Conservation (phyloP, 2,329 filamentous ascomycete species). For the Alternaria gaisen region DNA sequence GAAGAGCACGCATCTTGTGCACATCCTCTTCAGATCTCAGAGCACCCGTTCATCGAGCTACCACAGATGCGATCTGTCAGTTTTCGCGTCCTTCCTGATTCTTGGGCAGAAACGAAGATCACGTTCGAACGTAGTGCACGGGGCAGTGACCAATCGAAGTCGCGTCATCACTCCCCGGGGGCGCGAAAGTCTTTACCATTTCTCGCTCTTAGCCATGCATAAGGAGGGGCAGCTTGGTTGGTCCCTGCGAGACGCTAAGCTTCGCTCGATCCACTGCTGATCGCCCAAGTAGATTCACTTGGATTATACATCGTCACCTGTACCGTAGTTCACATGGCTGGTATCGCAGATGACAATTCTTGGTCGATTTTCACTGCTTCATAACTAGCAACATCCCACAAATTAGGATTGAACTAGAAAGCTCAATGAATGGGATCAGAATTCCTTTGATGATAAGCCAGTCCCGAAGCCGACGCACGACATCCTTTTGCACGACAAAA, state of each 20-base stretch:
- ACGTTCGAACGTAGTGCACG: neutral
- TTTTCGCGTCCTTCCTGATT: neutral
- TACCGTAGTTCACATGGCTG: neutral
- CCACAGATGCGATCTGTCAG: neutral
- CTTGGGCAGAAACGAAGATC: neutral
- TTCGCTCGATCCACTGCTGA: neutral
- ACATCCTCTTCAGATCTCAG: neutral
- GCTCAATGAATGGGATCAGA: too few relatives aligned
- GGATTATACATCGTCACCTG: neutral
- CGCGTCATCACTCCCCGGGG: neutral
- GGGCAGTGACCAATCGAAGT: neutral
- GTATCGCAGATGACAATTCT: neutral
- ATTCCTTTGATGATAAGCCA: neutral
- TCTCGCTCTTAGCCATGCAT: neutral
- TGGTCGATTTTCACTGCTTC: neutral
- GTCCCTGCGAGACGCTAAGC: neutral
- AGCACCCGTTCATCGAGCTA: neutral
- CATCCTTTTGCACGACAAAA: neutral
- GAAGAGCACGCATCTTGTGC: neutral
- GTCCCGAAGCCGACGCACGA: neutral
- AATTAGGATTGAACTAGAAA: too few relatives aligned
- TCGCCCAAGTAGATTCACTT: neutral
- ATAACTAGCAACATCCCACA: neutral
- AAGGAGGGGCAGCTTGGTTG: neutral
- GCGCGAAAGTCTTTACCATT: neutral